phyloP scores from a whole-genome alignment of 805 yeast species.

The Candida hispaniensis region DNA sequence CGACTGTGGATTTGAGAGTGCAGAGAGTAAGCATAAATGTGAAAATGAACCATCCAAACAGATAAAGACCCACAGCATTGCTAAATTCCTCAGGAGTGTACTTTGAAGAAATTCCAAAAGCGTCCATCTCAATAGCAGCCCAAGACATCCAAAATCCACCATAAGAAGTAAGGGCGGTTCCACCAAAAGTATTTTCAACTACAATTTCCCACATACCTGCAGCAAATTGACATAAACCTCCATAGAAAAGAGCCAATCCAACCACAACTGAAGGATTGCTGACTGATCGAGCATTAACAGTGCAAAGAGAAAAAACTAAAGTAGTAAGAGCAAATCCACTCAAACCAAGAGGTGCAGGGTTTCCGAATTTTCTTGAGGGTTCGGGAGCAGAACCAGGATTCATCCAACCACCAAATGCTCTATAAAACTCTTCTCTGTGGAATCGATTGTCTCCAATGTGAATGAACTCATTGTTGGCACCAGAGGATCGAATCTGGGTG shows the following conservation, averaged over 20 bases:
- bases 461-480: conserved; percentile 23
- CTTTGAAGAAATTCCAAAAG: conserved; percentile 40
- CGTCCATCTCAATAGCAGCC: conserved; percentile 43
- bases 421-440: conserved; percentile 44
- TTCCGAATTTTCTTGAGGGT: conserved; percentile 44
- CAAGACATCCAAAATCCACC: conserved; percentile 60
- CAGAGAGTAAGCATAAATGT: conserved; percentile 38
- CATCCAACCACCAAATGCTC: conserved; percentile 52
- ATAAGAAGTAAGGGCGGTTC: conserved; percentile 33
- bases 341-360: conserved; percentile 55
- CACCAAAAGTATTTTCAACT: conserved; percentile 57
- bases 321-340: conserved; percentile 53
- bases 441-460: conserved; percentile 36
- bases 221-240: conserved; percentile 48
- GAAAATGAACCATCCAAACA: conserved; percentile 44
- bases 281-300: conserved; percentile 49
- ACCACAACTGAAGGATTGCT: conserved; percentile 42
- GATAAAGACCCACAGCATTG: conserved; percentile 40
- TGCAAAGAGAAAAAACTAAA: conserved; percentile 44
- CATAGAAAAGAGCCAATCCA: conserved; percentile 55
- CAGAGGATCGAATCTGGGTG: conserved; percentile 20
- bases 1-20: conserved; percentile 44
- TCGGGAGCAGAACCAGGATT: conserved; percentile 37
- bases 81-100: conserved; percentile 35
- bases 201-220: conserved; percentile 64